A percentile compares a stretch with the other conserved stretches of the same genome.
Conservation (phyloP, 106 monocot genomes). For the Phalaenopsis equestris region DNA sequence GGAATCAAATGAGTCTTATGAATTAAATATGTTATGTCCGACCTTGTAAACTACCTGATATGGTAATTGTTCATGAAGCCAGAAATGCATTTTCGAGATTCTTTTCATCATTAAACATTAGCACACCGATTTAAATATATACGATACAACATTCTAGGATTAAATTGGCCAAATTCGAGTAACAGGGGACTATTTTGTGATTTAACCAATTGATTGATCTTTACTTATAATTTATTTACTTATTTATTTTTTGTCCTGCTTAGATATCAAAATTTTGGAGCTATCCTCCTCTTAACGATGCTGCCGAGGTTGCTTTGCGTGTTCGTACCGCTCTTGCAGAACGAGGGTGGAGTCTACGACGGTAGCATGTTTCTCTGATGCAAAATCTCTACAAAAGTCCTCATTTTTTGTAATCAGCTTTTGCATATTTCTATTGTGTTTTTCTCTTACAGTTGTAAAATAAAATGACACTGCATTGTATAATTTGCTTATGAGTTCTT, state of each 20-base stretch:
- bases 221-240: too few species aligned
- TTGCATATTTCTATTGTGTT: slow-evolving; percentile 1
- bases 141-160: too few species aligned
- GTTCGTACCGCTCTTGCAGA: slow-evolving; percentile 74
- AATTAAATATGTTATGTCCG: background rate
- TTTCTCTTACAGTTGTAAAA: slow-evolving; percentile 1
- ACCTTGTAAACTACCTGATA: background rate
- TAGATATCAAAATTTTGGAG: slow-evolving; percentile 94
- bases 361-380: slow-evolving; percentile 12
- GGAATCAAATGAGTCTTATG: too few species aligned
- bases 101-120: too few species aligned
- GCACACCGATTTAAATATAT: too few species aligned
- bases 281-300: slow-evolving; percentile 88
- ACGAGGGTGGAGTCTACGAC: slow-evolving; percentile 65
- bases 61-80: too few species aligned
- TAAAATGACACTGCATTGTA: background rate
- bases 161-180: too few species aligned
- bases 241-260: background rate
- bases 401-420: background rate
- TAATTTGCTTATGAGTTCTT: background rate
- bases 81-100: too few species aligned
- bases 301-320: slow-evolving; percentile 52
- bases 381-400: background rate
- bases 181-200: too few species aligned
- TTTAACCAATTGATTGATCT: too few species aligned